Evolutionary conservation across 148 eudicot species (phyloP).

Genomic region (Persicaria tinctoria): DNA sequence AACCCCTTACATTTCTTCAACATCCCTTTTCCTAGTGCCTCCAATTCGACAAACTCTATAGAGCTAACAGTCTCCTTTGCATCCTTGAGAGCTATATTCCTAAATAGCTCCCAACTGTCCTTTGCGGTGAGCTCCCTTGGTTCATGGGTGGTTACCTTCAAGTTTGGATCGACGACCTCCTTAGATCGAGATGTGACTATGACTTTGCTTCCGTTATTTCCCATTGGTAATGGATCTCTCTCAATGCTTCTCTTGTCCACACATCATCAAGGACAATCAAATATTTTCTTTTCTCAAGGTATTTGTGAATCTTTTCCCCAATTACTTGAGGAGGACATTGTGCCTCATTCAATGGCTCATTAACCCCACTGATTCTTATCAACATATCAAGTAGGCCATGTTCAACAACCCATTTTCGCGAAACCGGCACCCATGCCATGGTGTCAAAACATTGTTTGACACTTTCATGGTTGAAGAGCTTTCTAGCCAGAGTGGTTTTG

Average conservation of each 20-base stretch:
- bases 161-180: too few relatives aligned
- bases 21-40: not conserved
- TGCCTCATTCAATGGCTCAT: not conserved
- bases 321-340: not conserved
- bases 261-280: too few relatives aligned
- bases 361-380: not conserved
- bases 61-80: not conserved
- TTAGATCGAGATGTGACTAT: too few relatives aligned
- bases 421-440: not conserved
- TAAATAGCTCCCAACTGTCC: conserved; percentile 10
- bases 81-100: conserved; percentile 13
- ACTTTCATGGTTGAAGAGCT: too few relatives aligned
- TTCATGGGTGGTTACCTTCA: too few relatives aligned
- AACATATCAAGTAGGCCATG: not conserved
- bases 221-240: too few relatives aligned
- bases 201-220: too few relatives aligned
- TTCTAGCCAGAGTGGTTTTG: too few relatives aligned
- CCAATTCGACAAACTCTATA: not conserved
- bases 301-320: not conserved
- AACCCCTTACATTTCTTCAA: conserved; percentile 9
- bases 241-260: too few relatives aligned
- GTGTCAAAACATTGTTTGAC: too few relatives aligned
- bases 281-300: too few relatives aligned
- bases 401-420: not conserved
- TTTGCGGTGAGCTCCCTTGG: too few relatives aligned